Evolutionary conservation across 352 stramenopile species (phyloP), one percentile per base, ranked within the genome.

Genomic region (Plasmopara halstedii): DNA sequence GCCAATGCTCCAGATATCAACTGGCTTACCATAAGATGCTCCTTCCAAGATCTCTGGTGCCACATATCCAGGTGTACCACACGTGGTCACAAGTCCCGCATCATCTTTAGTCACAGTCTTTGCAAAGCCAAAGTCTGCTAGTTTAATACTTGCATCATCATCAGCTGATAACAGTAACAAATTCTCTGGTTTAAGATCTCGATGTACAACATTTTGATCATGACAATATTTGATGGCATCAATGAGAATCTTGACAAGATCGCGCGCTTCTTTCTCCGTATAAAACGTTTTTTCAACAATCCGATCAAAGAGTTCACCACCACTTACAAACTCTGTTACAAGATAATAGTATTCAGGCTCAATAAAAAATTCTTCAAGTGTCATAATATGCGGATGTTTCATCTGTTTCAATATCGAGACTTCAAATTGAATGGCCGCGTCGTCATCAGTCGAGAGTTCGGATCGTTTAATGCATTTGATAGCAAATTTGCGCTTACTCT

Each of bases 101-200:
- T 84, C 58, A 32, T 85, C 74, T 36, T 73, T 81, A 0, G 59
- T 67, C 4, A 89, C 74, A 5, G 89, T 78, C 58, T 95, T 95
- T 11, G 89, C 88, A 50, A 97, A 96, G 2, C 88, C 88, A 71
- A 97, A 97, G 59, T 97, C 88, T 0, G 86, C 88, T 9, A 97
- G 63, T 56, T 96, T 96, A 39, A 97, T 95, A 38, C 67, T 79
- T 4, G 87, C 78, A 50, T 96, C 85, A 50, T 96, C 82, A 6
- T 83, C 67, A 6, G 81, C 67, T 46, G 69, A 93, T 54, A 74
- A 76, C 25, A 93, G 67, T 42, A 96, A 56, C 35, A 96, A 47
- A 60, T 96, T 96, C 56, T 96, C 85, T 0, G 84, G 84, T 50
- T 95, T 91, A 11, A 85, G 52, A 42, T 88, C 76, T 23, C 76